A percentile compares a stretch with the other conserved stretches of the same genome.
phyloP scores from a whole-genome alignment of 768 basidiomycete genomes.

The Suillus subaureus region DNA sequence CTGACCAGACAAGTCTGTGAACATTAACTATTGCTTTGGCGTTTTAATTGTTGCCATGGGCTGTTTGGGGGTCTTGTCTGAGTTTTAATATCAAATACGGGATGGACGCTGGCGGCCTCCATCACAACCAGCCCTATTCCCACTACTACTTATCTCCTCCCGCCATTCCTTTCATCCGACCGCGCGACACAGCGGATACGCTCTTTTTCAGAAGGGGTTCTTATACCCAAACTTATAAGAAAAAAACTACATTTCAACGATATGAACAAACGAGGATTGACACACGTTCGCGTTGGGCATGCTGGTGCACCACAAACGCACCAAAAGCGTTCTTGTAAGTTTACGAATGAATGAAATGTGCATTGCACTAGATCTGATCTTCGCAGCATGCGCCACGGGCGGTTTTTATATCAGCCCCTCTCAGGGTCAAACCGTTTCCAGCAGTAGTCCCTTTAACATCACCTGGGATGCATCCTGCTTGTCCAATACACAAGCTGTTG shows the following conservation, averaged over 20 bases:
- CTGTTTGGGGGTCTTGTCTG: slow-evolving; percentile 9
- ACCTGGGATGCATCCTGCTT: slow-evolving; percentile 69
- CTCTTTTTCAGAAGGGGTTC: slow-evolving; percentile 24
- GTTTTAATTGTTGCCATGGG: not conserved
- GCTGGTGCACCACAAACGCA: slow-evolving; percentile 21
- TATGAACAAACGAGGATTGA: slow-evolving; percentile 34
- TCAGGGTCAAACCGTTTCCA: slow-evolving; percentile 47
- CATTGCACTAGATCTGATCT: slow-evolving; percentile 9
- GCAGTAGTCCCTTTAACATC: slow-evolving; percentile 53
- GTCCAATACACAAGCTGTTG: slow-evolving; percentile 44
- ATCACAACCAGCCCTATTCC: slow-evolving; percentile 2
- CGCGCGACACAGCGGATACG: slow-evolving; percentile 29
- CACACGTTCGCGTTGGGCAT: slow-evolving; percentile 26
- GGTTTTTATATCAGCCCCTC: slow-evolving; percentile 64
- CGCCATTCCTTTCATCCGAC: slow-evolving; percentile 22
- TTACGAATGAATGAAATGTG: not conserved
- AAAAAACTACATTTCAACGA: slow-evolving; percentile 12
- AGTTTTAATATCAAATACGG: slow-evolving; percentile 8
- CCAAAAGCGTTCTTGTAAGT: slow-evolving; percentile 31
- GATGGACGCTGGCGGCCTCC: slow-evolving; percentile 11
- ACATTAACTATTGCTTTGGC: not conserved
- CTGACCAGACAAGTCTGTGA: not conserved
- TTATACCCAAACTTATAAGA: slow-evolving; percentile 10
- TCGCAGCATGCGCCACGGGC: slow-evolving; percentile 53
- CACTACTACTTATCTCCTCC: not conserved